Conservation (phyloP, 2,329 filamentous ascomycete genomes). For the Botryotinia calthae region DNA sequence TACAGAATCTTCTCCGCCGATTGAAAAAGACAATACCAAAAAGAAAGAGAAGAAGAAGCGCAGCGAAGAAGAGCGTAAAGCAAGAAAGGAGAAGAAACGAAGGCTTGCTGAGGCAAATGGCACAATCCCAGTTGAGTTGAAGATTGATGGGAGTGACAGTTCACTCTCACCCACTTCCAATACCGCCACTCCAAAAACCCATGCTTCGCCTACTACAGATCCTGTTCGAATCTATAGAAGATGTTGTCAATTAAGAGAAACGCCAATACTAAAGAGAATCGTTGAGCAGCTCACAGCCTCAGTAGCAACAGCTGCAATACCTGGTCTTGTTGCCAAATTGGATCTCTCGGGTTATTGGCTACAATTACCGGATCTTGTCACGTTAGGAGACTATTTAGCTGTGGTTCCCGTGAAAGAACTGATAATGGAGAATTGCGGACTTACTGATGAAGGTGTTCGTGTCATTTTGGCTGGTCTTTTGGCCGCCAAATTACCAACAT, state of each 20-base stretch:
- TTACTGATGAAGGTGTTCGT: conserved; percentile 82
- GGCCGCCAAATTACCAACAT: conserved; percentile 68
- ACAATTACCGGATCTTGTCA: conserved; percentile 78
- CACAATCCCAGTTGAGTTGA: conserved; percentile 78
- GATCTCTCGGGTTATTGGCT: conserved; percentile 84
- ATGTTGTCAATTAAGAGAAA: conserved; percentile 92
- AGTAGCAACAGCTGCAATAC: conserved; percentile 54
- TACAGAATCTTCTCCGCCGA: conserved; percentile 21
- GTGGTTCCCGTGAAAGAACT: conserved; percentile 88
- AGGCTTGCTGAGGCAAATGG: conserved; percentile 85
- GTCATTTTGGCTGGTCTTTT: conserved; percentile 84
- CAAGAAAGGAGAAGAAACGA: conserved; percentile 84
- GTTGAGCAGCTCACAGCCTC: conserved; percentile 80
- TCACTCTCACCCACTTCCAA: conserved; percentile 37
- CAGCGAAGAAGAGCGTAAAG: conserved; percentile 88
- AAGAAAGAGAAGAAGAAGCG: conserved; percentile 97
- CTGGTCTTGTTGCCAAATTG: conserved; percentile 77
- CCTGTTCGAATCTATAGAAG: conserved; percentile 89
- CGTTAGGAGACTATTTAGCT: conserved; percentile 89
- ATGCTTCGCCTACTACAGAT: conserved; percentile 78
- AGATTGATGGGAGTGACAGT: conserved; percentile 64
- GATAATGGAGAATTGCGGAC: conserved; percentile 79
- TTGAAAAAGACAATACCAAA: conserved; percentile 50
- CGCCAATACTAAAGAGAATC: conserved; percentile 85
- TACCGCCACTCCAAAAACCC: conserved; percentile 47